These are phyloP conservation scores for Suhomyces ambrosiae DNA, from an alignment of 1,139 yeast genomes.

Conservation along the genomic window DNA sequence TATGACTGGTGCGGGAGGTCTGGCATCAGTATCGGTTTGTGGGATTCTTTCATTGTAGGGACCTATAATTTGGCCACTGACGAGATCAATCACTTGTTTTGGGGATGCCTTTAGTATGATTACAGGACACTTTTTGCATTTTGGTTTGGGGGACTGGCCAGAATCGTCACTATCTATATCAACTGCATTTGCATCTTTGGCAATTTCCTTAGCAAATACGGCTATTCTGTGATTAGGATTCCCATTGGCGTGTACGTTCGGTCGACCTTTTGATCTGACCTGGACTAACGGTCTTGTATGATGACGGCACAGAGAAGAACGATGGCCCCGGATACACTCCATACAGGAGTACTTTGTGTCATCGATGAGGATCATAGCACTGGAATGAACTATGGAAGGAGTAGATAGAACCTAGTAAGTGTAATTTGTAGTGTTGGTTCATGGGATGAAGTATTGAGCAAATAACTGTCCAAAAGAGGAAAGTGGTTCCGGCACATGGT, in stretches of 20 bases:
- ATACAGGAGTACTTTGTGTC: constrained; percentile 88
- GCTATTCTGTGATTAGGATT: constrained; percentile 57
- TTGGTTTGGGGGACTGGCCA: constrained; percentile 3
- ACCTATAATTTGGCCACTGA: constrained; percentile 47
- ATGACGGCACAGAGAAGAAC: constrained; percentile 87
- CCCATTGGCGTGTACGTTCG: constrained; percentile 51
- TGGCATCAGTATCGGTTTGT: constrained; percentile 14
- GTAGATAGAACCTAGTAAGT: no score
- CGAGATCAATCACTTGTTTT: constrained; percentile 53
- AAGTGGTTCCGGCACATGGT: background rate
- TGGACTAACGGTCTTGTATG: constrained; percentile 76
- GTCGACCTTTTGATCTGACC: constrained; percentile 89
- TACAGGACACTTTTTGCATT: constrained; percentile 32
- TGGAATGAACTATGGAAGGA: no score
- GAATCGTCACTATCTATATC: background rate
- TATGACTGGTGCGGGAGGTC: constrained; percentile 30
- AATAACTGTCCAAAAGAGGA: background rate
- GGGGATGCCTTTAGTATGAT: constrained; percentile 49
- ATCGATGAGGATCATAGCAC: constrained; percentile 78
- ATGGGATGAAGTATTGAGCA: background rate
- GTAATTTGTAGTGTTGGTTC: no score
- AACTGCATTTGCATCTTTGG: constrained; percentile 14
- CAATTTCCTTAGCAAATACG: constrained; percentile 55
- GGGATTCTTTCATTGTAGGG: constrained; percentile 31
- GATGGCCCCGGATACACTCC: constrained; percentile 89